A percentile compares a stretch with the other conserved stretches of the same genome.
These are phyloP conservation scores for Talaromyces marneffei DNA, from an alignment of 2,329 filamentous ascomycete genomes.

Conservation along the genomic window DNA sequence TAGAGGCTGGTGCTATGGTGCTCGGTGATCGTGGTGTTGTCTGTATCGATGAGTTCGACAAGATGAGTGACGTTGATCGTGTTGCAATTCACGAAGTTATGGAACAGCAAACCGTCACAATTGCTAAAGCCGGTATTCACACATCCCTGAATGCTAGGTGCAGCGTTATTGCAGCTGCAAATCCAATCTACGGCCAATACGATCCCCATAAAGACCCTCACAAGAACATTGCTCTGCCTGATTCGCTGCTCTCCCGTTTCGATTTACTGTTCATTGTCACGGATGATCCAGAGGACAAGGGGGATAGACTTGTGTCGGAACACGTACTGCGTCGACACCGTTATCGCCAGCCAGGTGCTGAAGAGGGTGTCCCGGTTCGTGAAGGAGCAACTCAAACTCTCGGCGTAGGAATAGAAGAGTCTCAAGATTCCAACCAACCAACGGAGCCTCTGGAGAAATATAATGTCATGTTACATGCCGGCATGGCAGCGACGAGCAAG, in stretches of 20 bases:
- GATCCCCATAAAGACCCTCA: slow-evolving; percentile 98
- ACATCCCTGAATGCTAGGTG: slow-evolving; percentile 95
- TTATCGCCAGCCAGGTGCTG: slow-evolving; percentile 84
- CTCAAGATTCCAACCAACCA: slow-evolving; percentile 63
- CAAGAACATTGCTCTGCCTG: slow-evolving; percentile 94
- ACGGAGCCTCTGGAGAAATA: slow-evolving; percentile 95
- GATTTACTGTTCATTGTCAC: slow-evolving; percentile 97
- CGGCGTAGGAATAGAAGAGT: slow-evolving; percentile 76
- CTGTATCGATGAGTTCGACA: slow-evolving; percentile 99
- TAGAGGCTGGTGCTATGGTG: slow-evolving; percentile 98
- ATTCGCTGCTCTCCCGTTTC: slow-evolving; percentile 95
- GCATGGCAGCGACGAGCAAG: slow-evolving; percentile 70
- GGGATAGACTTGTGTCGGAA: slow-evolving; percentile 87
- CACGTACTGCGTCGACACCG: slow-evolving; percentile 96
- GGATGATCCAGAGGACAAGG: slow-evolving; percentile 92
- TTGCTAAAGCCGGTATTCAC: slow-evolving; percentile 97
- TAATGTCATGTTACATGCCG: slow-evolving; percentile 90
- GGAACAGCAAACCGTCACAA: slow-evolving; percentile 99
- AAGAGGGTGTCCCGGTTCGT: slow-evolving; percentile 89
- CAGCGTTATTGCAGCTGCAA: slow-evolving; percentile 92
- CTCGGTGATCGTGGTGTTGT: slow-evolving; percentile 94
- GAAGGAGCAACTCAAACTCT: slow-evolving; percentile 80
- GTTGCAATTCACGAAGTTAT: slow-evolving; percentile 99
- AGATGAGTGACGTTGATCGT: slow-evolving; percentile 97
- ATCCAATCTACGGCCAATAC: slow-evolving; percentile 97